These are phyloP conservation scores for Rhodamnia rubescens DNA, from an alignment of 345 rosid genomes.

Conservation along the genomic window DNA sequence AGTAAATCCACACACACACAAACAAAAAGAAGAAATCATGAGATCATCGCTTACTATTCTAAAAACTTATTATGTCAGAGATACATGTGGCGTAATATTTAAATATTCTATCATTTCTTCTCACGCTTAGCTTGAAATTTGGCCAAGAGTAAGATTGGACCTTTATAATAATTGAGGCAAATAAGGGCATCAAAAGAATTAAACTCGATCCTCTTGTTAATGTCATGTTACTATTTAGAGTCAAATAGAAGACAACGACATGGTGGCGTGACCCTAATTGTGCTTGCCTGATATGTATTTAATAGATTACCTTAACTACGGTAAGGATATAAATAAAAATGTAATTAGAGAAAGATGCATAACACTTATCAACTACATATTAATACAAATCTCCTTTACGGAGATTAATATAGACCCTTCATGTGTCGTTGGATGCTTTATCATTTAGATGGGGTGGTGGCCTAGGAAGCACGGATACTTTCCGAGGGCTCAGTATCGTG, in stretches of 20 bases:
- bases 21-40: no score
- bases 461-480: background rate
- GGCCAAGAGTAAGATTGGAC: background rate
- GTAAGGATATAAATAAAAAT: no score
- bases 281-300: background rate
- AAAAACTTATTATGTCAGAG: background rate
- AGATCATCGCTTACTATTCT: background rate
- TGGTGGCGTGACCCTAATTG: background rate
- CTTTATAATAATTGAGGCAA: background rate
- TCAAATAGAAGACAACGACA: background rate
- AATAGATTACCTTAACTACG: no score
- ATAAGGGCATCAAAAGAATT: background rate
- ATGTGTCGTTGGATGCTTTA: background rate
- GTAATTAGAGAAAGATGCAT: no score
- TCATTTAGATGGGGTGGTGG: background rate
- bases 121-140: background rate
- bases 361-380: no score
- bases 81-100: fast-evolving
- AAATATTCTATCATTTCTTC: background rate
- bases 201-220: background rate
- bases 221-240: background rate
- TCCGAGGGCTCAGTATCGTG: no score
- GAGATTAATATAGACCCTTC: background rate
- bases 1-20: background rate
- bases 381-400: background rate